Base-by-base conservation (phyloP, 2,329 filamentous ascomycete species). In the Chaetomium strumarium region DNA sequence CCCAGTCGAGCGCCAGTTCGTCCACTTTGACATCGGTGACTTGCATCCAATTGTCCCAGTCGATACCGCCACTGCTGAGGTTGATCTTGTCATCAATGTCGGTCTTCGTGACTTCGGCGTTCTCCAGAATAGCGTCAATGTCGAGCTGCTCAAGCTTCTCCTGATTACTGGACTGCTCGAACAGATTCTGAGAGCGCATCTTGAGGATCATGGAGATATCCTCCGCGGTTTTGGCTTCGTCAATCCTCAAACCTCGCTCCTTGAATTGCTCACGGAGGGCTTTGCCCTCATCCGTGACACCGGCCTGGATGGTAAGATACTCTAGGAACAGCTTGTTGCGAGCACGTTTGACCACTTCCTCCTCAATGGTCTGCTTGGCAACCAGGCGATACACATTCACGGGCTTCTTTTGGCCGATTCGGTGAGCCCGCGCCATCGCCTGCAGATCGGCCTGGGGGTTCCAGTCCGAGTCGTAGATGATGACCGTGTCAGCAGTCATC, bases 391-490 rank as follows among this genome's bases (percentile, higher is more conserved):
- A 99, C 47, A 99, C 92, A 60, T 88, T 97, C 60, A 99, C 93
- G 7, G 93, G 92, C 58, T 85, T 90, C 67, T 93, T 96, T 68
- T 99, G 93, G 2, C 93, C 93, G 59, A 99, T 99, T 68, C 93
- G 88, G 71, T 99, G 95, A 53, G 95, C 95, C 70, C 93, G 86
- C 53, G 93, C 93, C 93, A 99, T 99, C 38, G 93, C 93, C 68
- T 99, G 93, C 60, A 99, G 74, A 75, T 99, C 95, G 7, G 93
- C 93, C 68, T 99, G 93, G 16, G 93, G 95, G 62, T 99, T 99
- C 93, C 95, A 99, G 65, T 96, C 91, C 0, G 93, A 97, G 68
- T 99, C 95, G 63, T 97, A 99, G 41, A 99, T 86, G 62, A 99
- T 85, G 59, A 99, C 93, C 0, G 93, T 99, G 65, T 99, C 95